These are phyloP conservation scores for Didymella segeticola DNA, from an alignment of 2,329 filamentous ascomycete genomes.

Conservation along the genomic window DNA sequence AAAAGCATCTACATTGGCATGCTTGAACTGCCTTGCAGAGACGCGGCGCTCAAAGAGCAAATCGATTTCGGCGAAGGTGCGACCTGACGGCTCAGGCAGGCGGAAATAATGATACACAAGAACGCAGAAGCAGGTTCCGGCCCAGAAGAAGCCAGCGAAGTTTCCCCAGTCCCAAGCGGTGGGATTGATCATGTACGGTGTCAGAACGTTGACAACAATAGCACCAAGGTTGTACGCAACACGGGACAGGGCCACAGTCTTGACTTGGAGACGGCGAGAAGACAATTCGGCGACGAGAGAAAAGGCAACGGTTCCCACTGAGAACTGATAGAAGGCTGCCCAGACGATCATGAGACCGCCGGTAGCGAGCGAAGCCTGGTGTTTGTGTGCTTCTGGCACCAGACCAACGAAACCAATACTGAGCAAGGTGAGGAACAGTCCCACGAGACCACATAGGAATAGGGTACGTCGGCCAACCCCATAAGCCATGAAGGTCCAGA, in stretches of 20 bases:
- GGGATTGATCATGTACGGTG: constrained; percentile 58
- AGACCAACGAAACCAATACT: background rate
- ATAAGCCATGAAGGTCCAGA: constrained; percentile 80
- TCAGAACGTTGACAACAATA: constrained; percentile 78
- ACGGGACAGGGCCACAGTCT: constrained; percentile 82
- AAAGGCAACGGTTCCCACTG: constrained; percentile 86
- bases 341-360: constrained; percentile 30
- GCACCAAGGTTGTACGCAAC: constrained; percentile 63
- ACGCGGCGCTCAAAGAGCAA: constrained; percentile 70
- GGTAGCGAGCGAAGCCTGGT: constrained; percentile 65
- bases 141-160: constrained; percentile 77
- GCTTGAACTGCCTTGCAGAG: constrained; percentile 26
- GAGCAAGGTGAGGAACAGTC: constrained; percentile 42
- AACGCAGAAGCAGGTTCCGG: constrained; percentile 61
- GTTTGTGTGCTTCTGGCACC: constrained; percentile 53
- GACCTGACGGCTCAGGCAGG: constrained; percentile 76
- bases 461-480: constrained; percentile 73
- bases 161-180: constrained; percentile 82
- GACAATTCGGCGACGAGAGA: constrained; percentile 83
- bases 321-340: constrained; percentile 77
- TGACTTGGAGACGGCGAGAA: constrained; percentile 80
- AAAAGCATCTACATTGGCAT: background rate
- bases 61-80: constrained; percentile 84
- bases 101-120: constrained; percentile 76
- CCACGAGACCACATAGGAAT: constrained; percentile 71